These are phyloP conservation scores for Fusarium robinianum DNA, from an alignment of 2,329 filamentous ascomycete genomes.

Conservation along the genomic window DNA sequence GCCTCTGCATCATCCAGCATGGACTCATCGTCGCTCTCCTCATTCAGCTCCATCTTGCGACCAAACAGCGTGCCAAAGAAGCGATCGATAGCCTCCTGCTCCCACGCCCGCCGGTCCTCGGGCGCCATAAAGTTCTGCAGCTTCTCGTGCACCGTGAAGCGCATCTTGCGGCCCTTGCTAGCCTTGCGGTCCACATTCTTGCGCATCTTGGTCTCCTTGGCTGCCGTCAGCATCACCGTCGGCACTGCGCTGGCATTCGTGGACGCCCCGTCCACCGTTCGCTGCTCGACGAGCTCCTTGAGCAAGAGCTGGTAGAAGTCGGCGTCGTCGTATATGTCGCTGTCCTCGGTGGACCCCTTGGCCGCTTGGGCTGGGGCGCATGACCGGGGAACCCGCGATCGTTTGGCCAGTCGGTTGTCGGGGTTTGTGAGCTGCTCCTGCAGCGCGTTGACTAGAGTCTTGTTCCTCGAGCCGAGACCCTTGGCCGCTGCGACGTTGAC, in stretches of 20 bases:
- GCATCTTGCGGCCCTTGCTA: constrained; percentile 91
- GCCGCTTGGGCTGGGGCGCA: constrained; percentile 73
- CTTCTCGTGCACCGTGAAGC: constrained; percentile 95
- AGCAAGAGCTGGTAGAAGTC: constrained; percentile 93
- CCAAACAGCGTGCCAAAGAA: constrained; percentile 79
- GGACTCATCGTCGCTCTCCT: constrained; percentile 55
- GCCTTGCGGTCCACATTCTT: constrained; percentile 90
- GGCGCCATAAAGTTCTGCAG: constrained; percentile 97
- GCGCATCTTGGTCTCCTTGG: constrained; percentile 77
- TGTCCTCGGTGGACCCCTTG: constrained; percentile 60
- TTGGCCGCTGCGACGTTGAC: constrained; percentile 49
- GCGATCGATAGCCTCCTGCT: constrained; percentile 74
- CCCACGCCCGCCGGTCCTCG: constrained; percentile 81
- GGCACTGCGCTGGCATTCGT: constrained; percentile 52
- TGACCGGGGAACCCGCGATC: constrained; percentile 72
- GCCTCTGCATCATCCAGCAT: constrained; percentile 58
- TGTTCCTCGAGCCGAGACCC: constrained; percentile 39
- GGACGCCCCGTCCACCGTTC: constrained; percentile 69
- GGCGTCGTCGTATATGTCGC: constrained; percentile 83
- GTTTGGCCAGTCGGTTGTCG: constrained; percentile 67
- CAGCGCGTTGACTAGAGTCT: constrained; percentile 65
- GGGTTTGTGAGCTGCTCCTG: constrained; percentile 69
- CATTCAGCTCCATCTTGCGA: constrained; percentile 69
- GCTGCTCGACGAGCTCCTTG: constrained; percentile 90
- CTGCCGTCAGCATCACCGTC: constrained; percentile 67